Base-by-base conservation (phyloP, 1,284 basidiomycete genomes). In the Ustanciosporium gigantosporum region DNA sequence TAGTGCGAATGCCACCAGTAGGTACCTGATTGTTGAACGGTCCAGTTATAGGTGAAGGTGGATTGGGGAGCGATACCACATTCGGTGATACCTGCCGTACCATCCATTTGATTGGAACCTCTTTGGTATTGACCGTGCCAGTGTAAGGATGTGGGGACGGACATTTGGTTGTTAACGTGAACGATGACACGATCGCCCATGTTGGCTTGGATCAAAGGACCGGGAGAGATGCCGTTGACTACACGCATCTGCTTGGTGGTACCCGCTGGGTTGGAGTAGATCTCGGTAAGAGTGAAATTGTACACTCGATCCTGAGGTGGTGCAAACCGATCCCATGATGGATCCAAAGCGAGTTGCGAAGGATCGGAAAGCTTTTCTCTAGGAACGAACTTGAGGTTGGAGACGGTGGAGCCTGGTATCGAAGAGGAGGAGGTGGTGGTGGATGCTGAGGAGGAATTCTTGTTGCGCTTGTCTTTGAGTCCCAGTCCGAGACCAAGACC, bases 401-500 rank as follows among this genome's bases (percentile, higher is more conserved):
- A 25, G 11, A 41, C 49, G 0, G 49, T 60, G 25, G 57, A 49
- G 2, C 57, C 57, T 15, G n/a, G n/a, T n/a, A n/a, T n/a, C n/a
- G n/a, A n/a, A n/a, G 56, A 49, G 15, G 41, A 47, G 5, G 11
- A 22, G 3, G 23, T 29, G 3, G n/a, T 22, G 23, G 4, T 40
- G 6, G 55, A 43, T 7, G 47, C 36, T 31, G 46, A 22, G 14
- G 34, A 40, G 9, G 47, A 47, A 31, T 61, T 50, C 22, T 60
- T 48, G 24, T 55, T 48, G n/a, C n/a, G n/a, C n/a, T n/a, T n/a
- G n/a, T n/a, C n/a, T n/a, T n/a, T n/a, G 41, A 78, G 73, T 38
- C 72, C 69, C 15, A 78, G 57, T 0, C 80, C 79, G 11, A 82
- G 64, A 5, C 81, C 81, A 15, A 82, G 79, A 5, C 80, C 81